Percentiles rank a stretch among this genome's conserved stretches.
These are phyloP conservation scores for Ligustrum vulgare DNA, from an alignment of 257 asterid genomes.

Conservation along the genomic window DNA sequence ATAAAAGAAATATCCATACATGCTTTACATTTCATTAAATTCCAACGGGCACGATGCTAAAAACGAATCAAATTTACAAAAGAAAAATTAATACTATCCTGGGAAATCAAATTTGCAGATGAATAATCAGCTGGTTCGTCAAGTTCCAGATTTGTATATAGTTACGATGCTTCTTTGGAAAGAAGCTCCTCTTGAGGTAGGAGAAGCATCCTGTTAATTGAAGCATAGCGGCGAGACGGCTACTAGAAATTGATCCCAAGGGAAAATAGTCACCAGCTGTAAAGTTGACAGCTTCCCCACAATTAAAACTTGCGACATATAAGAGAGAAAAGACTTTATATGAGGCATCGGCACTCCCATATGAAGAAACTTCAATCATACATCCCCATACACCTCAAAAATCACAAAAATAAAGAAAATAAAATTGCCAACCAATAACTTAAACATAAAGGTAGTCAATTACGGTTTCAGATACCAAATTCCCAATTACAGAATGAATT, in stretches of 20 bases:
- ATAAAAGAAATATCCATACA: conserved; percentile 48
- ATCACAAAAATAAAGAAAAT: too few species aligned
- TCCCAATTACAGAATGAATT: too few species aligned
- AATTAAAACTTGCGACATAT: conserved; percentile 69
- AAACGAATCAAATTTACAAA: conserved; percentile 78
- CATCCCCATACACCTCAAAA: too few species aligned
- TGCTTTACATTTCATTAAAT: conserved; percentile 53
- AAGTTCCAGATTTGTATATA: conserved; percentile 38
- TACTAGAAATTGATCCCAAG: conserved; percentile 80
- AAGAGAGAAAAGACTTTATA: conserved; percentile 14
- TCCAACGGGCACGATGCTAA: conserved; percentile 89
- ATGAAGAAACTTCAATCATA: too few species aligned
- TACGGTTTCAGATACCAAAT: too few species aligned
- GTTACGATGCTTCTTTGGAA: conserved; percentile 89
- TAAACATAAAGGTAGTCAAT: too few species aligned
- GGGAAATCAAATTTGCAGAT: conserved; percentile 46
- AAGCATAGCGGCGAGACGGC: conserved; percentile 91
- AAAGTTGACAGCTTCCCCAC: conserved; percentile 98
- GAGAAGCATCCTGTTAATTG: conserved; percentile 75
- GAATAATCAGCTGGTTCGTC: conserved; percentile 49
- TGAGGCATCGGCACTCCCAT: too few species aligned
- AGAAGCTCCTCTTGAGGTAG: conserved; percentile 97
- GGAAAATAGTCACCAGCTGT: conserved; percentile 97
- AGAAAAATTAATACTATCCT: conserved; percentile 54
- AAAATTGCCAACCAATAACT: too few species aligned